A percentile compares a stretch with the other conserved stretches of the same genome.
Evolutionary conservation across 1,284 basidiomycete species (phyloP).

Genomic region (Trichosporon ovoides): DNA sequence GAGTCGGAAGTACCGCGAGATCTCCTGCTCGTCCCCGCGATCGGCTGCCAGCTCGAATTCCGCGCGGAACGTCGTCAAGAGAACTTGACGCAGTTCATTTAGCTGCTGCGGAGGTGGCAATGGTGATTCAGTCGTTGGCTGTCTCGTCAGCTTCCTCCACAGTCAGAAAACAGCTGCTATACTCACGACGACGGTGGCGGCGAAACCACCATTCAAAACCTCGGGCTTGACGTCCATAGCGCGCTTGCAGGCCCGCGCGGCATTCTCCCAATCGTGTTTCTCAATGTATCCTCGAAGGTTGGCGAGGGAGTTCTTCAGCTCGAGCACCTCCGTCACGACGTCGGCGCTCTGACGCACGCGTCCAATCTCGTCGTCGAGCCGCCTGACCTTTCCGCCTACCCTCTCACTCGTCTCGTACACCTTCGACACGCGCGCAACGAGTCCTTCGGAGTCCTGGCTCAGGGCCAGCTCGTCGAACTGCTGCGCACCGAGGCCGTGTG

Average conservation of each 20-base stretch:
- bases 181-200: conserved; percentile 75
- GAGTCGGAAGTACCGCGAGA: conserved; percentile 91
- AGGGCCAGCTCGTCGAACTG: conserved; percentile 11
- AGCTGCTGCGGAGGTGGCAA: conserved; percentile 79
- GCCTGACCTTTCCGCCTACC: conserved; percentile 79
- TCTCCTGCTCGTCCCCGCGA: conserved; percentile 71
- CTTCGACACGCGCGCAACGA: conserved; percentile 42
- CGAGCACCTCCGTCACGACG: conserved; percentile 77
- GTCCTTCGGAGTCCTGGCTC: conserved; percentile 30
- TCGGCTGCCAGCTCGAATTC: conserved; percentile 75
- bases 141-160: conserved; percentile 9
- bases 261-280: conserved; percentile 88
- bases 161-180: conserved; percentile 13
- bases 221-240: conserved; percentile 77
- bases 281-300: conserved; percentile 74
- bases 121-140: conserved; percentile 87
- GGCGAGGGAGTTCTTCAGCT: conserved; percentile 81
- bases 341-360: conserved; percentile 78
- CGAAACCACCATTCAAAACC: conserved; percentile 77
- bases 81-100: conserved; percentile 63
- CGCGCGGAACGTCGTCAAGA: conserved; percentile 70
- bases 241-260: conserved; percentile 79
- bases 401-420: conserved; percentile 70
- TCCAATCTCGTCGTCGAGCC: conserved; percentile 84
- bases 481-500: conserved; percentile 17